Conservation (phyloP, 2,329 filamentous ascomycete genomes). For the Clathrospora elynae region DNA sequence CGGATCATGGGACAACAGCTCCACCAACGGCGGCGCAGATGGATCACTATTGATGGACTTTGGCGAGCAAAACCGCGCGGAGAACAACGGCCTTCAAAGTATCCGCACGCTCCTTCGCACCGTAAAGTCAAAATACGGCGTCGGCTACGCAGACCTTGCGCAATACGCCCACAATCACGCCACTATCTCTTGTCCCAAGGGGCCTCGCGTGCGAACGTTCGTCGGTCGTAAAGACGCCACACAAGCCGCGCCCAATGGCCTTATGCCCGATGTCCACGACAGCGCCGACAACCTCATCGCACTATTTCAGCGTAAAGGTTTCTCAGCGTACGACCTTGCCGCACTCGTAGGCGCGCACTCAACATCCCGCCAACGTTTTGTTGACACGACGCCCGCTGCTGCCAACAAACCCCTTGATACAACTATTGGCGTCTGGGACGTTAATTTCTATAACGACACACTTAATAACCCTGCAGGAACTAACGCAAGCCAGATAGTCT, state of each 20-base stretch:
- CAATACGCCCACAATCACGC: constrained; percentile 57
- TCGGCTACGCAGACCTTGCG: constrained; percentile 61
- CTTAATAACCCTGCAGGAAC: constrained; percentile 31
- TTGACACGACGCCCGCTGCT: constrained; percentile 49
- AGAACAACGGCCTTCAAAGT: constrained; percentile 54
- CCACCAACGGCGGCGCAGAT: constrained; percentile 48
- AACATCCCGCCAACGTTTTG: constrained; percentile 55
- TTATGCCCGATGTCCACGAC: constrained; percentile 53
- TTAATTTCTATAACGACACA: constrained; percentile 54
- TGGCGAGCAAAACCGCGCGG: constrained; percentile 43
- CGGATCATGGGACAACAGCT: constrained; percentile 44
- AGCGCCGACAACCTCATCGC: constrained; percentile 52
- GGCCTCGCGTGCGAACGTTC: constrained; percentile 57
- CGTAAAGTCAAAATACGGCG: constrained; percentile 51
- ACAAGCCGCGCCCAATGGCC: constrained; percentile 49
- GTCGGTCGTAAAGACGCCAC: constrained; percentile 56
- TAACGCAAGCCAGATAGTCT: constrained; percentile 25
- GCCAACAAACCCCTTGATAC: constrained; percentile 52
- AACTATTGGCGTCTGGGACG: constrained; percentile 59
- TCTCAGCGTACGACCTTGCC: constrained; percentile 56
- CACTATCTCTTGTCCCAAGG: constrained; percentile 58
- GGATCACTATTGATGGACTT: constrained; percentile 49
- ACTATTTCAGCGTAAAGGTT: constrained; percentile 58
- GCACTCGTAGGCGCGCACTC: constrained; percentile 63
- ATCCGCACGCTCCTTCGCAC: constrained; percentile 48